These are phyloP conservation scores for Vicia villosa DNA, from an alignment of 306 rosid species.

Conservation along the genomic window DNA sequence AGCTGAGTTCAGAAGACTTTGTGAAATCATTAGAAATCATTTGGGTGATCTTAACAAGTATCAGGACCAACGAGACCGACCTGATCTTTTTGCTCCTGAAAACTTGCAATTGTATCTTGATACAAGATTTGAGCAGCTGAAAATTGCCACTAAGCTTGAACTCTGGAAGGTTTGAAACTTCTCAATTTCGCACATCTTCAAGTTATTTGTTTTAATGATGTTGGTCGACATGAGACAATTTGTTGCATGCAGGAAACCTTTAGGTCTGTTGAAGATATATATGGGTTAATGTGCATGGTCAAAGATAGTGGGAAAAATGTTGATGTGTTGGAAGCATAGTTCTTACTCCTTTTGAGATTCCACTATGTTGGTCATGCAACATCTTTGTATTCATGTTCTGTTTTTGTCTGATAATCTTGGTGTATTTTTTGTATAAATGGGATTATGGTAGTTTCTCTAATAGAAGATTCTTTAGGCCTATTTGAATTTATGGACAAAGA, in stretches of 20 bases:
- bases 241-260: conserved; percentile 82
- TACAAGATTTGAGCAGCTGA: conserved; percentile 96
- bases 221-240: neutral
- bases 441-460: conserved; percentile 30
- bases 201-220: neutral
- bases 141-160: conserved; percentile 89
- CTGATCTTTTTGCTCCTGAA: conserved; percentile 90
- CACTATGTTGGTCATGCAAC: neutral
- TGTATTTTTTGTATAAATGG: conserved; percentile 57
- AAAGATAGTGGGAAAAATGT: no score
- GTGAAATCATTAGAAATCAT: conserved; percentile 99
- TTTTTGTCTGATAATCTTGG: no score
- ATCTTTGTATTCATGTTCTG: neutral
- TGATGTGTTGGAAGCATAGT: conserved; percentile 39
- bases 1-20: conserved; percentile 89
- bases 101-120: conserved; percentile 90
- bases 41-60: conserved; percentile 85
- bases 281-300: conserved; percentile 93
- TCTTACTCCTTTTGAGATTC: conserved; percentile 27
- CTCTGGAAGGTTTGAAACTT: conserved; percentile 88
- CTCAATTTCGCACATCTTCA: neutral
- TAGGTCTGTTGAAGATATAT: conserved; percentile 92
- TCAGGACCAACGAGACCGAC: conserved; percentile 93
- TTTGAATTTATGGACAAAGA: conserved; percentile 30
- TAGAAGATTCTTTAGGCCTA: conserved; percentile 1